Conservation (phyloP, 352 stramenopile species). For the Lagenidium giganteum region DNA sequence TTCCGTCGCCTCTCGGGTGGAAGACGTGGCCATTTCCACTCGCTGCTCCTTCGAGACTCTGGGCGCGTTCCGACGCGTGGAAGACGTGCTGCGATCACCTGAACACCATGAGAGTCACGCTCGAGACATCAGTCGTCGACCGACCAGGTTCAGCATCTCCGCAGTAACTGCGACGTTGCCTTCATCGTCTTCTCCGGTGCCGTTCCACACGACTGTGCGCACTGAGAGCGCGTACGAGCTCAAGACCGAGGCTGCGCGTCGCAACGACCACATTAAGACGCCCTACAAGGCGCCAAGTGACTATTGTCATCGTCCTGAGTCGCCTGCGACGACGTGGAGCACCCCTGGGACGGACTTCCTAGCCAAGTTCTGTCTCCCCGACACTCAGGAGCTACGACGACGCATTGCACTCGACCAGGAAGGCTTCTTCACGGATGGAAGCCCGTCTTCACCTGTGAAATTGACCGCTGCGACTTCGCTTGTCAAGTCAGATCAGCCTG, state of each 20-base stretch:
- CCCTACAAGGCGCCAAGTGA: conserved; percentile 38
- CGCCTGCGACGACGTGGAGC: conserved; percentile 13
- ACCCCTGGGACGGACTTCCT: conserved; percentile 34
- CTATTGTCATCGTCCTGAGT: conserved; percentile 33
- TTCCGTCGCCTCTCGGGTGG: not conserved
- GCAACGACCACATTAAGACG: conserved; percentile 39
- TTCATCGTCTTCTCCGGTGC: too few relatives aligned
- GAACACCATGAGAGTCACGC: conserved; percentile 3
- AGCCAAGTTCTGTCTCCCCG: conserved; percentile 59
- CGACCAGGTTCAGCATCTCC: conserved; percentile 7
- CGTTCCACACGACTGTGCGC: conserved; percentile 26
- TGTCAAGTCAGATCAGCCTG: too few relatives aligned
- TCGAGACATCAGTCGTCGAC: conserved; percentile 12
- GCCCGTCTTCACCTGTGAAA: too few relatives aligned
- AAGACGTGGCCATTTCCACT: conserved; percentile 10
- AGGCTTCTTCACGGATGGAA: conserved; percentile 14
- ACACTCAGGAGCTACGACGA: conserved; percentile 56
- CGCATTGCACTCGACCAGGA: conserved; percentile 51
- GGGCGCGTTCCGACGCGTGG: conserved; percentile 23
- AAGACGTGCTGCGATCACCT: conserved; percentile 9
- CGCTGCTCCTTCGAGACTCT: conserved; percentile 40
- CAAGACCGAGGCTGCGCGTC: conserved; percentile 30
- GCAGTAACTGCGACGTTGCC: too few relatives aligned
- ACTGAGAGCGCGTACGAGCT: conserved; percentile 19
- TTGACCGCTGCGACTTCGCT: too few relatives aligned